phyloP scores from a whole-genome alignment of 148 eudicot species.

The Euryodendron excelsum region DNA sequence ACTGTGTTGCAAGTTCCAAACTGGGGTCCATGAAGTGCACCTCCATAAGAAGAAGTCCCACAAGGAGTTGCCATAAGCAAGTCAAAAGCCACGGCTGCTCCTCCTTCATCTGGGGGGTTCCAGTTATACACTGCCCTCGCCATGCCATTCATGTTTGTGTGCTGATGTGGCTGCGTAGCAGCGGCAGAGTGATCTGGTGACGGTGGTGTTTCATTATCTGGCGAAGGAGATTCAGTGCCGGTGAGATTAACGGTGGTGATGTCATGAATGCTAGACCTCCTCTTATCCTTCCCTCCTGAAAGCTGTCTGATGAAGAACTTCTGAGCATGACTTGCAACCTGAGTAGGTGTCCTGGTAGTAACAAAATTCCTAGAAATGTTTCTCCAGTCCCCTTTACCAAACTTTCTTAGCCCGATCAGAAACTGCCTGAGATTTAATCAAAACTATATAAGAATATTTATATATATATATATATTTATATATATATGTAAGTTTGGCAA shows the following conservation, averaged over 20 bases:
- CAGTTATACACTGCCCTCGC: slow-evolving; percentile 18
- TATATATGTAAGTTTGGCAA: too few relatives aligned
- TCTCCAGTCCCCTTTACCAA: slow-evolving; percentile 70
- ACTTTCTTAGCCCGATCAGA: slow-evolving; percentile 52
- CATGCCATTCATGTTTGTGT: slow-evolving; percentile 20
- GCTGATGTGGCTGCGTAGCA: slow-evolving; percentile 16
- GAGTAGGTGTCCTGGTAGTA: slow-evolving; percentile 54
- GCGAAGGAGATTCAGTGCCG: slow-evolving; percentile 31
- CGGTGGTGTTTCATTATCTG: slow-evolving; percentile 16
- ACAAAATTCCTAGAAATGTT: slow-evolving; percentile 63
- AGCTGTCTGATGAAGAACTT: slow-evolving; percentile 55
- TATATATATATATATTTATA: too few relatives aligned
- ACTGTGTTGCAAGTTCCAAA: slow-evolving; percentile 20
- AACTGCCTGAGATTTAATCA: slow-evolving; percentile 44
- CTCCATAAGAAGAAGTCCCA: slow-evolving; percentile 21
- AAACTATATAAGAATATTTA: too few relatives aligned
- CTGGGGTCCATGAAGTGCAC: slow-evolving; percentile 11
- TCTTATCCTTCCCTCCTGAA: slow-evolving; percentile 57
- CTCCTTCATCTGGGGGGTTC: slow-evolving; percentile 25
- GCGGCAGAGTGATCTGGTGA: slow-evolving; percentile 16
- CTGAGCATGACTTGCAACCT: slow-evolving; percentile 68
- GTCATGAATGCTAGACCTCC: slow-evolving; percentile 62
- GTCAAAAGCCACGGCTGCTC: slow-evolving; percentile 28
- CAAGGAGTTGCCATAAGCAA: slow-evolving; percentile 14
- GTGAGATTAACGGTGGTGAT: slow-evolving; percentile 46